Evolutionary conservation across 441 rosid species (phyloP), one percentile per base, ranked within the genome.

Genomic region (Gossypium lobatum): DNA sequence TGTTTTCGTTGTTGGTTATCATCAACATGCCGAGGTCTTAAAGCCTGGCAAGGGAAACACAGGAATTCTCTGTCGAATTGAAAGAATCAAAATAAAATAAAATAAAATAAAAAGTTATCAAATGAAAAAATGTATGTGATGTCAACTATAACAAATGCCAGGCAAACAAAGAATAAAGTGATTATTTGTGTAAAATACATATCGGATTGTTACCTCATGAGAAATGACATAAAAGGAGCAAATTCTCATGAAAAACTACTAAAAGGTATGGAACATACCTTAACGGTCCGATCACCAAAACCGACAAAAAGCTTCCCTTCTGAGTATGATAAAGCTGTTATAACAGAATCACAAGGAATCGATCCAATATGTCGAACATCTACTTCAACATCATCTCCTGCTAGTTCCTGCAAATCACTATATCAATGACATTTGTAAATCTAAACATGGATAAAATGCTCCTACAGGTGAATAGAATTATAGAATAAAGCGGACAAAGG

Each of bases 261-360:
- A 20, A 28, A 64, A 63, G 34, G 20, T 20, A 34, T 8, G 52
- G 1, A 3, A 65, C 73, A 63, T 79, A 92, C 97, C 97, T 87
- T 91, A 59, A 93, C 37, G 17, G 78, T 82, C 75, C 79, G 84
- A 81, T 92, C 90, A 61, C 86, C 94, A 78, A 75, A 85, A 76
- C 94, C 98, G 1, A 82, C 93, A 78, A 87, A 91, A 78, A 92
- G 91, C 84, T 89, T 88, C 73, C 97, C 97, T 81, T 92, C 90
- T 80, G 85, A 80, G 80, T 78, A 88, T 37, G 84, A 78, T 78
- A 95, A 84, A 73, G 89, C 81, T 20, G 96, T 91, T 75, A 91
- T 68, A 20, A 84, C 92, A 53, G 97, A 89, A 63, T 75, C 75
- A 70, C 93, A 84, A 17, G 87, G 70, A 71, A 91, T 85, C 10